Conservation (phyloP, 2,329 filamentous ascomycete species). For the Paraphaeosphaeria minitans region DNA sequence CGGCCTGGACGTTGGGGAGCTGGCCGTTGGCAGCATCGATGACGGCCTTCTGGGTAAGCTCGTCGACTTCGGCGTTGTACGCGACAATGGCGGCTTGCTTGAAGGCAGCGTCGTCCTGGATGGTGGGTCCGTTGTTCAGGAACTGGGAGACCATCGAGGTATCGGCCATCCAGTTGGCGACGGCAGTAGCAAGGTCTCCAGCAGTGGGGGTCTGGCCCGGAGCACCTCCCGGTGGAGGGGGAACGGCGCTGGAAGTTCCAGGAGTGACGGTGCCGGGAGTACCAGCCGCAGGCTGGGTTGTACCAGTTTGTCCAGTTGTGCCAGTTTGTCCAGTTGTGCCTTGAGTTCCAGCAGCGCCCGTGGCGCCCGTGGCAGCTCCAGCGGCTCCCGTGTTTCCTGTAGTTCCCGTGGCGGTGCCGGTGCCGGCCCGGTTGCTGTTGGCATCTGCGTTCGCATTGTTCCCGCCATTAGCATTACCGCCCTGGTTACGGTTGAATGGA, state of each 20-base stretch:
- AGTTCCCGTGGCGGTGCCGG: slow-evolving; percentile 5
- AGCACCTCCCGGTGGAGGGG: slow-evolving; percentile 17
- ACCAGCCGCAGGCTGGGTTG: background rate
- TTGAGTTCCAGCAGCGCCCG: background rate
- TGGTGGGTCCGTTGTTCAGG: slow-evolving; percentile 39
- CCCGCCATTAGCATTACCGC: slow-evolving; percentile 19
- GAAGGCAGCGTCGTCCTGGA: slow-evolving; percentile 43
- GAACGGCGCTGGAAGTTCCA: slow-evolving; percentile 1
- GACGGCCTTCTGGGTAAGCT: slow-evolving; percentile 47
- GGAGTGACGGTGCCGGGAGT: background rate
- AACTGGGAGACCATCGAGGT: slow-evolving; percentile 48
- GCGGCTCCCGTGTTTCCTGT: background rate
- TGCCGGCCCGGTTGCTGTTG: slow-evolving; percentile 9
- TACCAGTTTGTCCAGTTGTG: background rate
- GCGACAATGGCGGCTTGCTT: slow-evolving; percentile 45
- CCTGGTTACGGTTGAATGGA: slow-evolving; percentile 21
- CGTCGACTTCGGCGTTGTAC: slow-evolving; percentile 47
- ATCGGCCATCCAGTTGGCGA: slow-evolving; percentile 46
- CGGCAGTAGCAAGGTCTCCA: slow-evolving; percentile 40
- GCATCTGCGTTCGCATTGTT: background rate
- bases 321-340: background rate
- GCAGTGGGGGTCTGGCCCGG: slow-evolving; percentile 33
- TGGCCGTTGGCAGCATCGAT: slow-evolving; percentile 37
- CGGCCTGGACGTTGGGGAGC: slow-evolving; percentile 38
- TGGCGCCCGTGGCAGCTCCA: background rate